Base-by-base conservation (phyloP, 495 filamentous ascomycete species). In the Xanthoparmelia taractica region DNA sequence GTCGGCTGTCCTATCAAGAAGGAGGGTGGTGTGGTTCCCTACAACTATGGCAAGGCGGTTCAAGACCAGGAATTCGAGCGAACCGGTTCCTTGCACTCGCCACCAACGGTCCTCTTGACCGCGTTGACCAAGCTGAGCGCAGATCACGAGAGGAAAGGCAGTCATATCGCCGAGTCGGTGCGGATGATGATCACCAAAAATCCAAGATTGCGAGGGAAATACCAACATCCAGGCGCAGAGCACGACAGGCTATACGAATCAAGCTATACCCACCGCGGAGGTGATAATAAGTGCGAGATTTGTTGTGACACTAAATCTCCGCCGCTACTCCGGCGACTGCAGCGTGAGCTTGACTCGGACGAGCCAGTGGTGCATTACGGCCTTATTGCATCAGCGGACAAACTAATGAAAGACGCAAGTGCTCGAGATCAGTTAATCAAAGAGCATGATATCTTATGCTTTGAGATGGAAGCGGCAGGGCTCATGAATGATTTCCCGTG, bases 401-500 rank as follows among this genome's bases (percentile, higher is more conserved):
- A 4, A 74, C 77, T 50, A 67, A 73, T 33, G 76, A 76, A 2
- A 73, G 77, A 38, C 75, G 68, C 48, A 74, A 77, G 59, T 78
- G 77, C 60, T 65, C 71, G 50, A 73, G 76, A 64, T 74, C 71
- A 29, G 75, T 76, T 59, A 2, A 41, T 41, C 15, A 41, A 41
- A 18, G 15, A 41, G 38, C 38, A 41, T 41, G 38, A 41, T 18
- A 18, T 41, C 15, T 18, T 41, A 41, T 41, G 38, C 18, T 41
- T n/a, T n/a, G n/a, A n/a, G n/a, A n/a, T n/a, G n/a, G n/a, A n/a
- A n/a, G n/a, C n/a, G n/a, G n/a, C n/a, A 75, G 69, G 37, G 71
- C 69, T 54, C 8, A 41, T 41, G 38, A 41, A 41, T 18, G 38
- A 41, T 18, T 41, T 41, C 6, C 38, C 38, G 15, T 41, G 38